Percentiles rank a stretch among this genome's conserved stretches.
phyloP scores from a whole-genome alignment of 2,329 filamentous ascomycete genomes.

The Penicillium oxalicum region DNA sequence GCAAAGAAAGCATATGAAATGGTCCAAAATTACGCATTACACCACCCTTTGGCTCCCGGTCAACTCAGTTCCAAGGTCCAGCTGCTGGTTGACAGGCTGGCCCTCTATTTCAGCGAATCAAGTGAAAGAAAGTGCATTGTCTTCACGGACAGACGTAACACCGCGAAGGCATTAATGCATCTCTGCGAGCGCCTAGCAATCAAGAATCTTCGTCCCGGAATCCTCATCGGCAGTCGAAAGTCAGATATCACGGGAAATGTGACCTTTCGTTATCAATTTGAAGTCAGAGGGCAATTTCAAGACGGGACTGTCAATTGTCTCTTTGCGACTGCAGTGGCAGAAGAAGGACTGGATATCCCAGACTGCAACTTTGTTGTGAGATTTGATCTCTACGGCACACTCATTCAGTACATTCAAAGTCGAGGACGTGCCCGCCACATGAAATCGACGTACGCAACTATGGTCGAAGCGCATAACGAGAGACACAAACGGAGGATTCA shows the following conservation, averaged over 20 bases:
- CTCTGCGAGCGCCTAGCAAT: slow-evolving; percentile 58
- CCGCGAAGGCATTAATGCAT: slow-evolving; percentile 65
- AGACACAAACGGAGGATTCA: slow-evolving; percentile 56
- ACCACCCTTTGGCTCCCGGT: slow-evolving; percentile 29
- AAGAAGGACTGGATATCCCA: slow-evolving; percentile 62
- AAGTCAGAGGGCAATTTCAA: slow-evolving; percentile 62
- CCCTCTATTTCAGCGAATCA: slow-evolving; percentile 54
- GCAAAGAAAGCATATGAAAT: slow-evolving; percentile 55
- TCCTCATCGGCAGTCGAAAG: slow-evolving; percentile 58
- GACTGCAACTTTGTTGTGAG: slow-evolving; percentile 60
- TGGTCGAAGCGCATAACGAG: slow-evolving; percentile 70
- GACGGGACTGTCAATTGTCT: slow-evolving; percentile 31
- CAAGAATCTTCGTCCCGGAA: slow-evolving; percentile 53
- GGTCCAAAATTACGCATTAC: slow-evolving; percentile 50
- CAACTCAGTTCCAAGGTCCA: slow-evolving; percentile 68
- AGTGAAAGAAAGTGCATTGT: slow-evolving; percentile 69
- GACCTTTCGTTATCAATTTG: slow-evolving; percentile 67
- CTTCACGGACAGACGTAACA: slow-evolving; percentile 74
- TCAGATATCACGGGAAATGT: slow-evolving; percentile 53
- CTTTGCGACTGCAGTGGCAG: slow-evolving; percentile 60
- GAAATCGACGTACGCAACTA: slow-evolving; percentile 75
- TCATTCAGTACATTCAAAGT: slow-evolving; percentile 94
- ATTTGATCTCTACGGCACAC: slow-evolving; percentile 82
- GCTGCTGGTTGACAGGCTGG: slow-evolving; percentile 56
- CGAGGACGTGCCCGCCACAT: slow-evolving; percentile 74